phyloP scores from a whole-genome alignment of 495 filamentous ascomycete genomes.

The Cryomyces minteri region DNA sequence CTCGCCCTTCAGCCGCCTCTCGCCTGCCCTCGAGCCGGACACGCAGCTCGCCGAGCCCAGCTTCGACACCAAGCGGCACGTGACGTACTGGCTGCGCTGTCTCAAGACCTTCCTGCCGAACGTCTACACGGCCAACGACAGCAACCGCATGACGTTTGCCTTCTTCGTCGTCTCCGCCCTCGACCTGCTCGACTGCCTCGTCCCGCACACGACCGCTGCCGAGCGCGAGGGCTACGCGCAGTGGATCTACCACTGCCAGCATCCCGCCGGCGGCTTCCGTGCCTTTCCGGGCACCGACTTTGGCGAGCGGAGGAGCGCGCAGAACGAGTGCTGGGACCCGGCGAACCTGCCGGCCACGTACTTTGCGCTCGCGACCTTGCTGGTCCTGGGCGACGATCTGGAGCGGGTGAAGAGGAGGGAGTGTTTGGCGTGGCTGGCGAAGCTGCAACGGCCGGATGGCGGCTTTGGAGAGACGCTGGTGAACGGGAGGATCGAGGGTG shows the following conservation, averaged over 20 bases:
- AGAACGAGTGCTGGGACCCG: constrained; percentile 48
- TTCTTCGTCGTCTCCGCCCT: constrained; percentile 75
- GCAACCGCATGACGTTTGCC: constrained; percentile 71
- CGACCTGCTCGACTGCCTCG: constrained; percentile 54
- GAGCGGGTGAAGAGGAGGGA: constrained; percentile 44
- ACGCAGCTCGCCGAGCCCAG: too few species aligned
- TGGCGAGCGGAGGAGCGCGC: constrained; percentile 20
- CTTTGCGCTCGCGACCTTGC: constrained; percentile 62
- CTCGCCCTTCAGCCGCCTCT: too few species aligned
- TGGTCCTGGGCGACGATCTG: constrained; percentile 58
- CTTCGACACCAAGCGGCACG: constrained; percentile 25
- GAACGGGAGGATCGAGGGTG: constrained; percentile 47
- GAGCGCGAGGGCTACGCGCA: constrained; percentile 42
- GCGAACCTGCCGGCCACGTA: constrained; percentile 73
- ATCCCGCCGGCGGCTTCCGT: constrained; percentile 59
- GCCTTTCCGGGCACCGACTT: constrained; percentile 55
- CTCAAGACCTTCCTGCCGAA: constrained; percentile 64
- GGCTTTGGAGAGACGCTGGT: constrained; percentile 76
- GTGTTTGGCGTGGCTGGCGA: constrained; percentile 54
- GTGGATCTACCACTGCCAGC: constrained; percentile 63
- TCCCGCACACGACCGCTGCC: constrained; percentile 31
- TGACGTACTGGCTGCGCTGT: constrained; percentile 87
- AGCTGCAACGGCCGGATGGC: constrained; percentile 65
- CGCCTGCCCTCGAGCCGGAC: too few species aligned
- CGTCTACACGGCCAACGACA: constrained; percentile 70